Evolutionary conservation across 345 rosid genomes (phyloP).

Genomic region (Gossypioides kirkii): DNA sequence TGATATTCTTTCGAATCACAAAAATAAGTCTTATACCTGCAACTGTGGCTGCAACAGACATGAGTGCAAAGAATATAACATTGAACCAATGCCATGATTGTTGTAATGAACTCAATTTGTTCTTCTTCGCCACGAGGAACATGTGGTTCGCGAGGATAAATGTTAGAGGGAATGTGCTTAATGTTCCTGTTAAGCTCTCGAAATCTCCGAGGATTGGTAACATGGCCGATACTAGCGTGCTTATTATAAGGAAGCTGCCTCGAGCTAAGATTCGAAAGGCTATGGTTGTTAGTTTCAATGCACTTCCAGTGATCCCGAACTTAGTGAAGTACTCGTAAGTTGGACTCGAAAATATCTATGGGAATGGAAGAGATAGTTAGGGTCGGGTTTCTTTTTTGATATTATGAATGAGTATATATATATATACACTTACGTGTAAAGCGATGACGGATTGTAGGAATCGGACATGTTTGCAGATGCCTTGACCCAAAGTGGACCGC

Average conservation of each 20-base stretch:
- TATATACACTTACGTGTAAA: neutral
- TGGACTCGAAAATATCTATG: constrained; percentile 86
- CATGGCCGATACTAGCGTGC: constrained; percentile 68
- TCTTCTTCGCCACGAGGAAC: constrained; percentile 60
- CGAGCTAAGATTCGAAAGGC: constrained; percentile 55
- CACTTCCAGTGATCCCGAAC: constrained; percentile 66
- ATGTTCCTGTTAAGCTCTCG: constrained; percentile 83
- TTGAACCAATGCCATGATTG: constrained; percentile 90
- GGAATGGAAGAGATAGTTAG: neutral
- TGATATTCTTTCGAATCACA: constrained; percentile 65
- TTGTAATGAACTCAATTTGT: constrained; percentile 38
- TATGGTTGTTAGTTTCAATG: constrained; percentile 49
- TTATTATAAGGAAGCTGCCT: constrained; percentile 68
- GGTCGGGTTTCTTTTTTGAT: neutral
- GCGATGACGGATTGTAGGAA: constrained; percentile 80
- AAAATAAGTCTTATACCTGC: constrained; percentile 73
- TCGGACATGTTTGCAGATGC: constrained; percentile 66
- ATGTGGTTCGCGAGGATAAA: constrained; percentile 89
- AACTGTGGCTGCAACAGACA: constrained; percentile 66
- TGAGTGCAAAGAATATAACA: constrained; percentile 48
- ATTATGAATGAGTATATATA: neutral
- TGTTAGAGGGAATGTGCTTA: constrained; percentile 84
- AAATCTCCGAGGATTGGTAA: constrained; percentile 93
- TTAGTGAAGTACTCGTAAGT: constrained; percentile 76
- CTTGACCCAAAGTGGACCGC: constrained; percentile 83